Conservation (phyloP, 169 alveolate genomes). For the Condylostoma magnum region DNA sequence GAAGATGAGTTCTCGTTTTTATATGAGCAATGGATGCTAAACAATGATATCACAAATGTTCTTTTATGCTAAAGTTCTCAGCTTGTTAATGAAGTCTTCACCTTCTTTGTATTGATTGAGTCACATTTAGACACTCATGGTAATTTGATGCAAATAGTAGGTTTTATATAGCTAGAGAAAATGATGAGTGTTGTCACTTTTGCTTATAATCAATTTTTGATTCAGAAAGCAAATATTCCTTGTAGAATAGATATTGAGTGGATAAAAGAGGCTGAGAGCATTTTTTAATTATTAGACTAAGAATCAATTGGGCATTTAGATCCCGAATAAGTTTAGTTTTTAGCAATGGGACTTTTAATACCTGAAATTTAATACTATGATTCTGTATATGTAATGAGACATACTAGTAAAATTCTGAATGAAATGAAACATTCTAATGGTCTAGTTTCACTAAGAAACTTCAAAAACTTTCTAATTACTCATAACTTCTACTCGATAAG, state of each 20-base stretch:
- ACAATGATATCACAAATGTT: not conserved
- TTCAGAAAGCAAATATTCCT: not conserved
- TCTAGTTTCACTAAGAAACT: not conserved
- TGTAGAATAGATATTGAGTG: no score
- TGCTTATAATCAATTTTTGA: not conserved
- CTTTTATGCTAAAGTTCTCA: not conserved
- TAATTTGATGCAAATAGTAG: not conserved
- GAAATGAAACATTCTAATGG: conserved; percentile 25
- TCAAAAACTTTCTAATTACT: not conserved
- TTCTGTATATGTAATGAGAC: conserved; percentile 3
- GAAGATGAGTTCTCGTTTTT: conserved; percentile 16
- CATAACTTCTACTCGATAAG: not conserved
- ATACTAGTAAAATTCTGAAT: not conserved
- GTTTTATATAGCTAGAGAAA: not conserved
- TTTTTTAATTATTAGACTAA: not conserved
- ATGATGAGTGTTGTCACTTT: not conserved
- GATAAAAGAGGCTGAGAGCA: not conserved
- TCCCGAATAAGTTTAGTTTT: conserved; percentile 21
- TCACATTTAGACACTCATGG: not conserved
- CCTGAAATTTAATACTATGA: conserved; percentile 15
- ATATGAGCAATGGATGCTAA: conserved; percentile 10
- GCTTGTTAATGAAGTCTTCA: conserved; percentile 18
- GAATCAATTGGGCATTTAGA: conserved; percentile 10
- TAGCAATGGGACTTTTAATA: not conserved
- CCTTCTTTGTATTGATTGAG: conserved; percentile 18